Evolutionary conservation across 441 rosid species (phyloP), one percentile per base, ranked within the genome.

Genomic region (Mallotus repandus): DNA sequence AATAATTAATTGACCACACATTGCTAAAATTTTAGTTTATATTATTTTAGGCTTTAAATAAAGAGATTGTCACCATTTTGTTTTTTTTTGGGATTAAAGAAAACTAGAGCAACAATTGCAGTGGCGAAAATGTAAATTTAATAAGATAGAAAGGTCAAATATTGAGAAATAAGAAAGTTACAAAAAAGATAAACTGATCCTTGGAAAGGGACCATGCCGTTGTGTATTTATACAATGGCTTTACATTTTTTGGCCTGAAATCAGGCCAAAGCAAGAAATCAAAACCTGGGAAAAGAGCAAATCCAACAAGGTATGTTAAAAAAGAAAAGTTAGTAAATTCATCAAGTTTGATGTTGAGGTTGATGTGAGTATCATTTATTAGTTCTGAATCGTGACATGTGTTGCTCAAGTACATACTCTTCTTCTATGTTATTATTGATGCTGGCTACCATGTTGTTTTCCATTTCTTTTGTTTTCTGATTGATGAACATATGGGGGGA

Each of bases 61-160:
- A 25, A 25, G 29, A 25, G 29, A 25, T 1, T 0, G 29, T 25
- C 29, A 25, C 29, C 29, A 25, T 25, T 25, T 25, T 25, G 1
- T 29, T 1, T 29, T 29, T 29, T 29, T 29, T 29, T 2, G 32
- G 29, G 32, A 29, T 2, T 29, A 29, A 29, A 29, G 2, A 29
- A 29, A 29, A 29, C 32, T 29, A 29, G 32, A 29, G 32, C 32
- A 29, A 12, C 56, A 49, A 48, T 7, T 13, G 2, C 16, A 9
- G 74, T 80, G 85, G 79, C 75, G 73, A 60, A 56, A 19, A n/a
- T 73, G 81, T 77, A 53, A 75, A 75, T 77, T 3, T 8, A 0
- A 5, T 1, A 25, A 6, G 6, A 53, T 11, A 41, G 29, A 13
- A 9, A 68, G 71, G 85, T 61, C 56, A 29, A 66, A 32, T 54